These are phyloP conservation scores for Calonectria hongkongensis DNA, from an alignment of 2,329 filamentous ascomycete species.

Conservation along the genomic window DNA sequence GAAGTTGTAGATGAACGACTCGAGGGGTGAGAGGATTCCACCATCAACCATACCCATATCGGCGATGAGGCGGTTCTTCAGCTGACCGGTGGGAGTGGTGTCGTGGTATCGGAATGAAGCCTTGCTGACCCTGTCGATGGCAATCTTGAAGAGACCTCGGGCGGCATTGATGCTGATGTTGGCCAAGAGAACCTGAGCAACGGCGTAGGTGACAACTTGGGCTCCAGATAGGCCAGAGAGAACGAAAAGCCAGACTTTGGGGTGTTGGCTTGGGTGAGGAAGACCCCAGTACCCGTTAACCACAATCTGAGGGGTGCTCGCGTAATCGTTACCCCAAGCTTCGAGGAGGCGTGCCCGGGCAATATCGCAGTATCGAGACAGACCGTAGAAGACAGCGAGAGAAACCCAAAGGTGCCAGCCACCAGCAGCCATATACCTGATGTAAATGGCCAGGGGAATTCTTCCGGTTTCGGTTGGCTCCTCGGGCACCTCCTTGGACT, in stretches of 20 bases:
- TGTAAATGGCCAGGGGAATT: slow-evolving; percentile 85
- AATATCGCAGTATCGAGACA: slow-evolving; percentile 79
- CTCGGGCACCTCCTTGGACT: slow-evolving; percentile 56
- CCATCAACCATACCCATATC: slow-evolving; percentile 94
- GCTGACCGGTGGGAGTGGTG: slow-evolving; percentile 88
- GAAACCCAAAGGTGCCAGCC: slow-evolving; percentile 83
- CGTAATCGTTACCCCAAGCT: slow-evolving; percentile 83
- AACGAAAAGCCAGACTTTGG: slow-evolving; percentile 83
- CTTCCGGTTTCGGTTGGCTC: slow-evolving; percentile 74
- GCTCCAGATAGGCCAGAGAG: slow-evolving; percentile 80
- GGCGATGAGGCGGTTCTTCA: slow-evolving; percentile 94
- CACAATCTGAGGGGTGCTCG: slow-evolving; percentile 45
- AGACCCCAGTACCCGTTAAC: slow-evolving; percentile 56
- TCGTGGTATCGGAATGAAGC: slow-evolving; percentile 95
- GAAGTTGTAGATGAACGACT: slow-evolving; percentile 80
- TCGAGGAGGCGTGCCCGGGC: slow-evolving; percentile 88
- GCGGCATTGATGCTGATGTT: slow-evolving; percentile 88
- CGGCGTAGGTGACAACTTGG: slow-evolving; percentile 75
- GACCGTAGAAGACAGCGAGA: slow-evolving; percentile 76
- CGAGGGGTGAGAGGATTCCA: slow-evolving; percentile 85
- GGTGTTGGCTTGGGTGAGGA: slow-evolving; percentile 80
- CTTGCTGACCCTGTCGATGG: slow-evolving; percentile 83
- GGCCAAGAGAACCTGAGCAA: slow-evolving; percentile 81
- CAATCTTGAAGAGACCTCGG: slow-evolving; percentile 82
- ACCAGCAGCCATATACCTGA: slow-evolving; percentile 89